Base-by-base conservation (phyloP, 1,284 basidiomycete genomes). In the Trichosporon asahii region DNA sequence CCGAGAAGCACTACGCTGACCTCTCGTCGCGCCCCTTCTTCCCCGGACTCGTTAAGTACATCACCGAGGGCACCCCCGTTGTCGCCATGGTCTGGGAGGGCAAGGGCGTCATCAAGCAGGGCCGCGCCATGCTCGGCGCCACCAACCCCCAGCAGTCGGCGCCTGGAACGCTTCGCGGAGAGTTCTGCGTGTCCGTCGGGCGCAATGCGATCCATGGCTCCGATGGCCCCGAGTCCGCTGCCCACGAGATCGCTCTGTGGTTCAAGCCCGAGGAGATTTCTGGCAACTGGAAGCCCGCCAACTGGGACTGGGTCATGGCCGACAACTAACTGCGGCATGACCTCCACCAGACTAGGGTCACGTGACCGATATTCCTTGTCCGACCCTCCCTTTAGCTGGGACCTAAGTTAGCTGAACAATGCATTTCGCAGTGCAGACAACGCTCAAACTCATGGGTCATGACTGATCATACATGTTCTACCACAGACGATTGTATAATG, bases 171-270 rank as follows among this genome's bases (percentile, higher is more conserved):
- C 23, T 65, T 6, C 21, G 53, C 23, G 53, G 53, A 25, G 23
- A 11, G 12, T 29, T 29, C 12, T 57, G 25, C 53, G 57, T 61
- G 5, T 33, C 29, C 18, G 57, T 61, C 3, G 57, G 84, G 61
- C 83, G 84, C 67, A 85, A 85, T 83, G 79, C 84, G 68, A 84
- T 85, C 76, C 84, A 85, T 78, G 84, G 83, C 65, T 85, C 84
- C 14, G 85, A 85, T 82, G 81, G 81, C 64, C 83, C 83, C 76
- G 85, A 85, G 57, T 79, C 83, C 65, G 85, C 85, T 57, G 85
- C 84, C 77, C 80, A 85, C 79, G 85, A 85, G 80, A 85, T 85
- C 71, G 84, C 81, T 57, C 83, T 85, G 61, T 85, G 85, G 84
- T 85, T 85, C 80, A 78, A 81, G 70, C 84, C 84, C 83, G 76